Evolutionary conservation across 2,329 filamentous ascomycete genomes (phyloP).

Genomic region (Sporothrix sp.): DNA sequence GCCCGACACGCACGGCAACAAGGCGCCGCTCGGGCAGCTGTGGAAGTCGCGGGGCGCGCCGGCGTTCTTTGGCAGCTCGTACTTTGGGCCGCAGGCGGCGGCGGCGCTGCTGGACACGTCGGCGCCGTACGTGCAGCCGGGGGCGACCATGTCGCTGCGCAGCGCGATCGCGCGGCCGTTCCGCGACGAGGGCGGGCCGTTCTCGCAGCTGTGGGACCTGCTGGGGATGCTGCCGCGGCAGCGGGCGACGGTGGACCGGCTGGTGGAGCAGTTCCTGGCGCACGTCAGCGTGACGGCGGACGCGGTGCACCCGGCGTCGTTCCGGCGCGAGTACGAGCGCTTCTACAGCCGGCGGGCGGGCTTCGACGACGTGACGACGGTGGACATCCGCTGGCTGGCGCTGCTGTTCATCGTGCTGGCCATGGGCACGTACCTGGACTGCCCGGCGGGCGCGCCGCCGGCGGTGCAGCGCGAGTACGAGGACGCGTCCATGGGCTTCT

Average conservation of each 20-base stretch:
- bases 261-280: conserved; percentile 26
- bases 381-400: conserved; percentile 33
- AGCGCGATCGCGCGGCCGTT: conserved; percentile 8
- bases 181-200: conserved; percentile 16
- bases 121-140: conserved; percentile 14
- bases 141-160: not conserved
- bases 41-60: conserved; percentile 13
- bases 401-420: conserved; percentile 32
- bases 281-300: conserved; percentile 31
- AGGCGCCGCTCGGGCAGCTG: not conserved
- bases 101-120: conserved; percentile 16
- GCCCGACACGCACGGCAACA: too few species aligned
- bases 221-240: conserved; percentile 30
- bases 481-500: conserved; percentile 31
- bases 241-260: conserved; percentile 28
- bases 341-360: conserved; percentile 32
- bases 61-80: conserved; percentile 18
- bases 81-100: conserved; percentile 19
- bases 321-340: conserved; percentile 27
- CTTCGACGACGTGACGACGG: conserved; percentile 29
- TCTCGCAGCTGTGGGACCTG: conserved; percentile 31
- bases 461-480: conserved; percentile 26
- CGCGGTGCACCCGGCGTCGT: conserved; percentile 26
- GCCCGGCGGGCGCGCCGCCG: conserved; percentile 13
- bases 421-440: conserved; percentile 29